Conservation (phyloP, 2,329 filamentous ascomycete genomes). For the Trichoderma atroviride region DNA sequence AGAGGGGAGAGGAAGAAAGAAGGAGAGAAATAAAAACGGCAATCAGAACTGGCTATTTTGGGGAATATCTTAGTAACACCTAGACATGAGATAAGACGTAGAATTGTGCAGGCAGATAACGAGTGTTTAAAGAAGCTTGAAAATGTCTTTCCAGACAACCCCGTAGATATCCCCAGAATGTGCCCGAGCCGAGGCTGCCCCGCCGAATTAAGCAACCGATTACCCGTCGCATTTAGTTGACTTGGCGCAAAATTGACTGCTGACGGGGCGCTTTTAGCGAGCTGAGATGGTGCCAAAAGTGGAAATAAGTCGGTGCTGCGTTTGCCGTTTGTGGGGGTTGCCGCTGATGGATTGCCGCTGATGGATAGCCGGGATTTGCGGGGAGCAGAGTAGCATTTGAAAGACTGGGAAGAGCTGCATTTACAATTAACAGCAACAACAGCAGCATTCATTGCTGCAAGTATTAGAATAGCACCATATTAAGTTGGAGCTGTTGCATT, state of each 20-base stretch:
- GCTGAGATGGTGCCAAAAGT: not conserved
- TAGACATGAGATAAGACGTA: not conserved
- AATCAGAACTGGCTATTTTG: not conserved
- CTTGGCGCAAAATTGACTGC: not conserved
- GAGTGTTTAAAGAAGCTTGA: not conserved
- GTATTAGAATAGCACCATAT: not conserved
- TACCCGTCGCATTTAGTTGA: not conserved
- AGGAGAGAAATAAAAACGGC: not conserved
- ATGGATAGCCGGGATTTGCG: not conserved
- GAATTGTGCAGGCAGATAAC: too few species aligned
- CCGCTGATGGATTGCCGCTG: not conserved
- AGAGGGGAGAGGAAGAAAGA: not conserved
- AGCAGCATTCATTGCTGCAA: not conserved
- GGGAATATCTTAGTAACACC: not conserved
- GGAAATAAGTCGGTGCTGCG: not conserved
- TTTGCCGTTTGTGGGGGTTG: not conserved
- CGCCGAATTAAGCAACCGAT: not conserved
- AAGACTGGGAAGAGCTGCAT: not conserved
- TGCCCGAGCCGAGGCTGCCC: conserved; percentile 18
- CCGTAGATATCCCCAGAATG: not conserved
- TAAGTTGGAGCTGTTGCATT: not conserved
- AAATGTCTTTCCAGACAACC: not conserved
- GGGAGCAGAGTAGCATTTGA: not conserved
- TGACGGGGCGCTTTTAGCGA: not conserved
- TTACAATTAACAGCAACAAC: not conserved